Evolutionary conservation across 495 filamentous ascomycete species (phyloP).

Genomic region (Margaritispora aquatica): DNA sequence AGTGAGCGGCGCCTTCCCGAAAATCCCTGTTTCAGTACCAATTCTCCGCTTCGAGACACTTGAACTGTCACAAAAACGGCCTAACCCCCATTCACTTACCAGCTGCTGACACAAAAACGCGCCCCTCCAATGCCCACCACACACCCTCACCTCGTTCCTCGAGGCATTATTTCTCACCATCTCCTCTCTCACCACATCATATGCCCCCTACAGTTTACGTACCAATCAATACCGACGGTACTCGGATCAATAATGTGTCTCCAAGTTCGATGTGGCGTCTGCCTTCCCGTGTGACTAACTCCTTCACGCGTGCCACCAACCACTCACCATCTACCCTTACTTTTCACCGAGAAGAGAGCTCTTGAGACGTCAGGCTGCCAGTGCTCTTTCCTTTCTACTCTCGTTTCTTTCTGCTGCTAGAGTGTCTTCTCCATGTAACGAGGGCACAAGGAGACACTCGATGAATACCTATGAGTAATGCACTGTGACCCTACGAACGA

Average conservation of each 20-base stretch:
- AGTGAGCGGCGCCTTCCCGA: slow-evolving; percentile 6
- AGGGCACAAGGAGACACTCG: no score
- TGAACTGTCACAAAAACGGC: not conserved
- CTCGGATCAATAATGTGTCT: not conserved
- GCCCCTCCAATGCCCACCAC: not conserved
- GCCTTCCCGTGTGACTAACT: slow-evolving; percentile 16
- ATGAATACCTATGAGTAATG: no score
- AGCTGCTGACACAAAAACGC: not conserved
- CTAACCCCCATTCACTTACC: not conserved
- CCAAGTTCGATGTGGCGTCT: slow-evolving; percentile 1
- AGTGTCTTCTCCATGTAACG: not conserved
- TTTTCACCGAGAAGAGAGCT: not conserved
- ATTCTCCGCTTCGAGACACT: slow-evolving; percentile 6
- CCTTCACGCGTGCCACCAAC: slow-evolving; percentile 14
- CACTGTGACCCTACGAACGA: no score
- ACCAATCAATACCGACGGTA: not conserved
- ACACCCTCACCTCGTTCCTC: not conserved
- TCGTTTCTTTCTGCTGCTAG: not conserved
- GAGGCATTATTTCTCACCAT: no score
- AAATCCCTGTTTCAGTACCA: not conserved
- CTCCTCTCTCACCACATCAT: not conserved
- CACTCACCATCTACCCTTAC: not conserved
- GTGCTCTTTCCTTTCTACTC: slow-evolving; percentile 1
- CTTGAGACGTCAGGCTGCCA: slow-evolving; percentile 9
- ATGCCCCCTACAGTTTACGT: not conserved